Conservation (phyloP, 2,329 filamentous ascomycete species). For the Cephalotrichum gorgonifer region DNA sequence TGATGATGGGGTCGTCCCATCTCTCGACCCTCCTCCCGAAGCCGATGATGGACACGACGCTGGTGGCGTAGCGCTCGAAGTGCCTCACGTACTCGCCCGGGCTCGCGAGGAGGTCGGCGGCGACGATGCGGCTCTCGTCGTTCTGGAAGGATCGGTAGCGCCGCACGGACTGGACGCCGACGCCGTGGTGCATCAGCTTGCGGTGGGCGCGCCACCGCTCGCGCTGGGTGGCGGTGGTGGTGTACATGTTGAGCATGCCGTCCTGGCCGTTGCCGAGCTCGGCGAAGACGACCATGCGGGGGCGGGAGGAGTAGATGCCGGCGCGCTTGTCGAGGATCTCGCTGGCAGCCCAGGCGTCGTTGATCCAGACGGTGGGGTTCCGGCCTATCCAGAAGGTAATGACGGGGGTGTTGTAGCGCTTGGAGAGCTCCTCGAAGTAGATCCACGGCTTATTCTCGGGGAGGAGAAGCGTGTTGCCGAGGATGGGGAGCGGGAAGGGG, state of each 20-base stretch:
- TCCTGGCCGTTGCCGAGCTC: constrained; percentile 32
- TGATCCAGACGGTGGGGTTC: constrained; percentile 35
- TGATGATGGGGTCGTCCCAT: constrained; percentile 44
- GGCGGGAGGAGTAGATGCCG: constrained; percentile 38
- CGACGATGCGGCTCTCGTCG: constrained; percentile 13
- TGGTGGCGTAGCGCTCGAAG: constrained; percentile 36
- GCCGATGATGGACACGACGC: constrained; percentile 44
- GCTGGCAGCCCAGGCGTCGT: constrained; percentile 36
- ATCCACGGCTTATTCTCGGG: constrained; percentile 47
- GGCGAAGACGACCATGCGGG: constrained; percentile 36
- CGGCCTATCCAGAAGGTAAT: constrained; percentile 44
- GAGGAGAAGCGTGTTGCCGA: constrained; percentile 45
- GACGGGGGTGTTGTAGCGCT: constrained; percentile 34
- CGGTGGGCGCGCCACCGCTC: constrained; percentile 7
- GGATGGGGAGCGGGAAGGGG: constrained; percentile 39
- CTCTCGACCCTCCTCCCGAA: constrained; percentile 41
- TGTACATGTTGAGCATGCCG: constrained; percentile 33
- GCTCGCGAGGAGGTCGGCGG: constrained; percentile 16
- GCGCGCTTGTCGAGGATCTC: constrained; percentile 45
- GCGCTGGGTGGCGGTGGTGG: constrained; percentile 17
- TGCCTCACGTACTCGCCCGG: constrained; percentile 14
- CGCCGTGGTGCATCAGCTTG: constrained; percentile 12
- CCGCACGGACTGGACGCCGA: constrained; percentile 9
- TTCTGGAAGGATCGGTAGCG: constrained; percentile 12
- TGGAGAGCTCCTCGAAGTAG: constrained; percentile 35